Evolutionary conservation across 129 eudicot genomes (phyloP), one percentile per base, ranked within the genome.

Genomic region (Dittrichia graveolens): DNA sequence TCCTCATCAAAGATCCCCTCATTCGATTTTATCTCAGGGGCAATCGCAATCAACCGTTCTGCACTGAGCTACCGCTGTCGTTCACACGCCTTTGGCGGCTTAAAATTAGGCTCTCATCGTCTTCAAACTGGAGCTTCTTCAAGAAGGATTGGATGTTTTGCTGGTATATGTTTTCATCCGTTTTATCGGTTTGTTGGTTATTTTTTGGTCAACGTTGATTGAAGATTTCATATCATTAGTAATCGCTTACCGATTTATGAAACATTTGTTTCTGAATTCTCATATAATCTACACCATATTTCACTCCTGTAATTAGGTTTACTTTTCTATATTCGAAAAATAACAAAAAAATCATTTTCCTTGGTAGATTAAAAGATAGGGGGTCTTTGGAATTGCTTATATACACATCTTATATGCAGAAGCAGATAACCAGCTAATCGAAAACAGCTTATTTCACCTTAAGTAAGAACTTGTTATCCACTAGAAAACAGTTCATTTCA

Each of bases 81-180:
- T 74, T 16, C 71, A 5, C 44, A 15, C 79, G 14, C 71, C 73
- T 65, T 42, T 44, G 40, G 72, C 58, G 10, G 12, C 67, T 62
- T 58, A 9, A 74, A 19, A 55, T 14, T 62, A 66, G 10, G 44
- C 49, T 67, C 8, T 54, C 45, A 54, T 13, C 1, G 16, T 8
- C 49, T 38, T 18, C 59, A 49, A 38, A 57, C 11, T 14, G 39
- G 39, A 19, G 16, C 71, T 31, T 8, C 69, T 58, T 63, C 74
- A 3, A 74, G 53, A 74, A 80, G 71, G 42, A 74, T 18, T 15
- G 60, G 76, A 60, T 80, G 84, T 65, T 67, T 69, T 79, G 79
- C 83, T 42, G 84, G 84, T 80, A 80, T 61, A 5, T 46, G 6
- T 67, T 42, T 59, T 67, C 14, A 37, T 67, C 52, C 48, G 16